Base-by-base conservation (phyloP, 2,329 filamentous ascomycete genomes). In the Sarocladium strictum region DNA sequence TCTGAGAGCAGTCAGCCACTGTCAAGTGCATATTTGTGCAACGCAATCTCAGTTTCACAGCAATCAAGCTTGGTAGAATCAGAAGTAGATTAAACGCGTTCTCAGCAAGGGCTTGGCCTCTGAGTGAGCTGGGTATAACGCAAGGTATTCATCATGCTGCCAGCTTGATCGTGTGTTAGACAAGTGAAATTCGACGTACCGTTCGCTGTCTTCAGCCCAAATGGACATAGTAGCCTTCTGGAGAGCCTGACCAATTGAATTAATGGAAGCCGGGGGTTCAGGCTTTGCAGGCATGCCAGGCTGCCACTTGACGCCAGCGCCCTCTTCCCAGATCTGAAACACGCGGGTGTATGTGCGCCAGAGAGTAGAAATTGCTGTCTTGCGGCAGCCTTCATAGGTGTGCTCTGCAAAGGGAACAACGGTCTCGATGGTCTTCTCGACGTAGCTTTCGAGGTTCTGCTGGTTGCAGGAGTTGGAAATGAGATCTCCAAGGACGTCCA, bases 91-190 rank as follows among this genome's bases (percentile, higher is more conserved):
- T 64, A 71, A 59, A 72, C 72, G 90, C 77, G 74, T 95, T 94
- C 86, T 86, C 90, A 90, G 88, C 90, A 96, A 85, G 76, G 84
- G 84, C 88, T 75, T 81, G 76, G 89, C 86, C 86, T 97, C 88
- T 89, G 90, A 96, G 92, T 97, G 93, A 97, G 92, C 92, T 97
- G 92, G 91, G 93, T 93, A 83, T 93, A 92, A 92, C 90, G 89
- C 85, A 83, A 76, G 73, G 77, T 82, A 78, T 74, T 96, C 91
- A 97, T 97, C 91, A 90, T 86, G 65, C 73, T 67, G 69, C 33
- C 19, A 27, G 21, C 3, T 17, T 29, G 21, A 15, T 51, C 15
- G 47, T 15, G 19, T 15, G 66, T 53, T 61, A 58, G 53, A n/a
- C n/a, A n/a, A n/a, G n/a, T 55, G 56, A 55, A 55, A 53, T 57